Percentiles rank a stretch among this genome's conserved stretches.
These are phyloP conservation scores for Microstegium vimineum DNA, from an alignment of 176 grass and related monocot species.

Conservation along the genomic window DNA sequence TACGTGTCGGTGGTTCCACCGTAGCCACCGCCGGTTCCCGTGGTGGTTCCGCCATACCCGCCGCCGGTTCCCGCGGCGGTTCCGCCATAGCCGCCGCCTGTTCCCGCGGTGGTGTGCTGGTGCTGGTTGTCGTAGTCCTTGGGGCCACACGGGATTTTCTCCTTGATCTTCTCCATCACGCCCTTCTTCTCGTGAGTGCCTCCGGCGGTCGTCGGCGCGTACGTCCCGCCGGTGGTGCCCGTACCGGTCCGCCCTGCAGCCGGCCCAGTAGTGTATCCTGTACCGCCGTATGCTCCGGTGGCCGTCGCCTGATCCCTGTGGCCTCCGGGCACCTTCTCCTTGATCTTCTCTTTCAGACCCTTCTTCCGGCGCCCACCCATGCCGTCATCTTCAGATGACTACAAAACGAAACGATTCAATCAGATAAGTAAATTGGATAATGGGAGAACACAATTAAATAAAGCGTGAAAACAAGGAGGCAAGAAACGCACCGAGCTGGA, in stretches of 20 bases:
- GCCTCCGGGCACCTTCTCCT: constrained; percentile 49
- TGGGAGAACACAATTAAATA: no score
- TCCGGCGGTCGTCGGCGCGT: not conserved
- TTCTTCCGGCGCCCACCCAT: constrained; percentile 68
- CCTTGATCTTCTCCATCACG: constrained; percentile 64
- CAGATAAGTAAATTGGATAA: no score
- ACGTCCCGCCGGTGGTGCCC: no score
- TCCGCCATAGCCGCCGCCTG: constrained; percentile 10
- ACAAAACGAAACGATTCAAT: not conserved
- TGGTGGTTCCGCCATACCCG: not conserved
- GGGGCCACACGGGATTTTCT: constrained; percentile 59
- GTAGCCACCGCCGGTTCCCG: no score
- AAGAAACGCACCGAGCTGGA: constrained; percentile 50
- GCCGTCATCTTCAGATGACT: constrained; percentile 65
- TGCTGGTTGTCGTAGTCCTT: not conserved
- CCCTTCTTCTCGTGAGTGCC: constrained; percentile 55
- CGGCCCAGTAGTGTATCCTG: not conserved
- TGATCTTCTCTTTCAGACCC: constrained; percentile 70
- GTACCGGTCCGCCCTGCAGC: no score
- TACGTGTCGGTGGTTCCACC: constrained; percentile 2
- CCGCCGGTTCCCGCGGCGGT: constrained; percentile 3
- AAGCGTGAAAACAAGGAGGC: no score
- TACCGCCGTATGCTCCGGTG: no score
- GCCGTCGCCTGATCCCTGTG: not conserved
- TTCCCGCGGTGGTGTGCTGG: not conserved